Conservation (phyloP, 768 basidiomycete species). For the Mycena galopus region DNA sequence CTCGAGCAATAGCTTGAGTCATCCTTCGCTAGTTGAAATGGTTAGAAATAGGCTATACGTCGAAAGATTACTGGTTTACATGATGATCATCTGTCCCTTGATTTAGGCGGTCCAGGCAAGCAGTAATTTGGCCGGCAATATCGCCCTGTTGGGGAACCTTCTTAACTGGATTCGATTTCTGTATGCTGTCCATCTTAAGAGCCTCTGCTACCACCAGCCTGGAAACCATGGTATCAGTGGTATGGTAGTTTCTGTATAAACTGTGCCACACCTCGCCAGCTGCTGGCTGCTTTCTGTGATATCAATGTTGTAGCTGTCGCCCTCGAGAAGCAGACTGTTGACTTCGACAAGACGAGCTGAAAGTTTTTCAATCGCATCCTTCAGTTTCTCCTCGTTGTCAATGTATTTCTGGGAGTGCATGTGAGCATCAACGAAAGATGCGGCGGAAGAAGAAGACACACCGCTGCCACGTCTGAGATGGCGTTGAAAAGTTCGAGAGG, state of each 20-base stretch:
- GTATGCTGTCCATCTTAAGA: neutral
- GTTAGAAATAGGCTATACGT: neutral
- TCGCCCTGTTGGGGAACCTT: neutral
- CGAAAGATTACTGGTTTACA: neutral
- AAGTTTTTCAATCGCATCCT: neutral
- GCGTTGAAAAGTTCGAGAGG: conserved; percentile 8
- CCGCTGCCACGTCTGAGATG: conserved; percentile 4
- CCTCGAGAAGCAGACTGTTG: neutral
- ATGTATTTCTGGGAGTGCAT: neutral
- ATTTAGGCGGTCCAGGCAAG: neutral
- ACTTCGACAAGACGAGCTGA: conserved; percentile 10
- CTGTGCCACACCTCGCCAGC: neutral
- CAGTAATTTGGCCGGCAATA: neutral
- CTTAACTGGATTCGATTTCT: neutral
- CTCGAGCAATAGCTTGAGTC: neutral
- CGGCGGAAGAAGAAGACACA: neutral
- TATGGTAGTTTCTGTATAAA: neutral
- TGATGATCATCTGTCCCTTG: conserved; percentile 2
- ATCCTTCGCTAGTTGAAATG: neutral
- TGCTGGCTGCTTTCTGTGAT: neutral
- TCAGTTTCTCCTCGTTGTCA: conserved; percentile 8
- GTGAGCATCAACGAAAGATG: neutral
- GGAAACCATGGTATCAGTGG: neutral
- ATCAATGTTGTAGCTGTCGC: neutral
- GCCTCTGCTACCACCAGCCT: neutral